Evolutionary conservation across 192 early-diverging fungal genomes (phyloP).

Genomic region (Chytriomyces hyalinus): DNA sequence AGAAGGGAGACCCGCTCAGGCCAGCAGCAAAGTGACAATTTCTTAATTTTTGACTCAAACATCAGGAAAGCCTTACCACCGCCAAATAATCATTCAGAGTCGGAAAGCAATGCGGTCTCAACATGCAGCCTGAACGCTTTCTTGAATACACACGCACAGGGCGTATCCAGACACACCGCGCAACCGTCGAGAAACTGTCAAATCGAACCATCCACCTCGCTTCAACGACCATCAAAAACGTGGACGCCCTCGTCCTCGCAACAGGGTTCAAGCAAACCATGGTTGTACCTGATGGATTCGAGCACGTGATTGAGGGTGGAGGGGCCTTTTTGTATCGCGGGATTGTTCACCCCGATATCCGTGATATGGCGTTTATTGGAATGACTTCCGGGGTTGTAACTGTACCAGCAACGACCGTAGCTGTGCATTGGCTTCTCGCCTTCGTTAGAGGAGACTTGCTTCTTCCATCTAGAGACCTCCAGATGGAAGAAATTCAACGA

Average conservation of each 20-base stretch:
- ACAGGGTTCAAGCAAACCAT: constrained; percentile 20
- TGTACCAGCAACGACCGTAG: neutral
- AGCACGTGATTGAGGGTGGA: constrained; percentile 1
- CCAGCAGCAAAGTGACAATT: neutral
- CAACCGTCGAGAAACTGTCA: neutral
- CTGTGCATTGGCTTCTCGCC: constrained; percentile 5
- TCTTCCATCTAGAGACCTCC: neutral
- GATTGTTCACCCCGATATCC: constrained; percentile 17
- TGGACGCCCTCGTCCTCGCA: constrained; percentile 7
- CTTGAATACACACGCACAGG: neutral
- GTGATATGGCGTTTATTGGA: constrained; percentile 17
- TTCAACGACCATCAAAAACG: constrained; percentile 5
- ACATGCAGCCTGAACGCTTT: neutral
- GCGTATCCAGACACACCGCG: neutral
- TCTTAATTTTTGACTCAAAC: neutral
- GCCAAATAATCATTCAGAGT: neutral
- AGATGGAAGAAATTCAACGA: neutral
- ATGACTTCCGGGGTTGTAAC: neutral
- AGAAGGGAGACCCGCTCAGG: neutral
- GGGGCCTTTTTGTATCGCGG: constrained; percentile 6
- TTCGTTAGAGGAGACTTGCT: neutral
- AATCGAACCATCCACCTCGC: neutral
- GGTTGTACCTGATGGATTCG: constrained; percentile 11
- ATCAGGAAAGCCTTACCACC: neutral
- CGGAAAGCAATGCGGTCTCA: neutral